Evolutionary conservation across 768 basidiomycete genomes (phyloP).

Genomic region (Phylloporus arenicola): DNA sequence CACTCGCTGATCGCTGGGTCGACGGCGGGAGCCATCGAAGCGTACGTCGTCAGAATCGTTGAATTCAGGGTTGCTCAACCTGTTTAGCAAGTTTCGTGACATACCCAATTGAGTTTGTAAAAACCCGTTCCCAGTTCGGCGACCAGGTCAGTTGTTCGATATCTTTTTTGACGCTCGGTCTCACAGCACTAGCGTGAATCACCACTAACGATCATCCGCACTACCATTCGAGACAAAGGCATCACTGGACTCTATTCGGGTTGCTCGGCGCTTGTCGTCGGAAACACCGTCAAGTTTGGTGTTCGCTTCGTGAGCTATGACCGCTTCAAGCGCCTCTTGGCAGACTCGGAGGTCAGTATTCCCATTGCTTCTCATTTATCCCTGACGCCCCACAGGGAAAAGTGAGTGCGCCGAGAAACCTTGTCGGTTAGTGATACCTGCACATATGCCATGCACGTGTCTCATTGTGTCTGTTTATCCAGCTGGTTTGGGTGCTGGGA

Average conservation of each 20-base stretch:
- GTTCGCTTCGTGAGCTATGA: slow-evolving; percentile 95
- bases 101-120: slow-evolving; percentile 88
- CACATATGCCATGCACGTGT: neutral
- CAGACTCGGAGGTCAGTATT: slow-evolving; percentile 68
- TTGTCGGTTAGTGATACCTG: slow-evolving; percentile 53
- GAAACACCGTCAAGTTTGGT: slow-evolving; percentile 91
- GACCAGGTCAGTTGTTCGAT: slow-evolving; percentile 48
- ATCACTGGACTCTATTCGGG: slow-evolving; percentile 88
- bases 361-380: neutral
- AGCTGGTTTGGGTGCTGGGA: slow-evolving; percentile 83
- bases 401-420: slow-evolving; percentile 78
- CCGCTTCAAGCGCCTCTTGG: slow-evolving; percentile 77
- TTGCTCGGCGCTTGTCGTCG: slow-evolving; percentile 81
- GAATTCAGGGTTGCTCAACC: slow-evolving; percentile 21
- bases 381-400: slow-evolving; percentile 60
- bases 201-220: slow-evolving; percentile 66
- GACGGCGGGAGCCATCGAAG: slow-evolving; percentile 89
- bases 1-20: slow-evolving; percentile 89
- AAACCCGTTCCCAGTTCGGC: slow-evolving; percentile 90
- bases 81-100: slow-evolving; percentile 63
- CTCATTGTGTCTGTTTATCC: slow-evolving; percentile 4
- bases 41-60: slow-evolving; percentile 44
- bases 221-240: slow-evolving; percentile 73
- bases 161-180: no score
- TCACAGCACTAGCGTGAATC: slow-evolving; percentile 48